Percentiles rank a stretch among this genome's conserved stretches.
These are phyloP conservation scores for Kwoniella mangroviensis DNA, from an alignment of 768 basidiomycete genomes.

Conservation along the genomic window DNA sequence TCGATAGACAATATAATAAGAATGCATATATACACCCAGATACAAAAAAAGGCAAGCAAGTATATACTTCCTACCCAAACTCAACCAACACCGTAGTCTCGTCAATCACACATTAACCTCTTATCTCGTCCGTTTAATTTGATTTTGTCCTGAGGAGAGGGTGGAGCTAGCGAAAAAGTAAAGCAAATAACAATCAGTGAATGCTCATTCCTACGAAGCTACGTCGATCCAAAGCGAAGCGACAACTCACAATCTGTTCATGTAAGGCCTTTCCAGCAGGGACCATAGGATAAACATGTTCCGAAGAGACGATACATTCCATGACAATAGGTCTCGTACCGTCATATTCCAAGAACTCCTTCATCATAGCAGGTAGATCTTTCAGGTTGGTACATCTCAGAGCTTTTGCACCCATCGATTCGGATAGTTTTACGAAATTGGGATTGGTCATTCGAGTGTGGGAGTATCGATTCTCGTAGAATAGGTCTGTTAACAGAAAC, in stretches of 20 bases:
- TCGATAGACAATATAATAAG: neutral
- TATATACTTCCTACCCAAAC: neutral
- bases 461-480: conserved; percentile 95
- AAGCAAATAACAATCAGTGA: neutral
- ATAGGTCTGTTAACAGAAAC: conserved; percentile 66
- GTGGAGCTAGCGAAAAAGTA: conserved; percentile 15
- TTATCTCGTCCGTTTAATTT: conserved; percentile 5
- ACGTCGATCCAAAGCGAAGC: too few species aligned
- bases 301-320: conserved; percentile 74
- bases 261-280: conserved; percentile 93
- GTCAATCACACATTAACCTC: neutral
- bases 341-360: conserved; percentile 96
- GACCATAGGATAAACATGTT: conserved; percentile 59
- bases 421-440: conserved; percentile 86
- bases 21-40: conserved; percentile 25
- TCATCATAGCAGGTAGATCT: conserved; percentile 93
- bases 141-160: conserved; percentile 27
- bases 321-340: conserved; percentile 81
- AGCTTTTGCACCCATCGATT: conserved; percentile 90
- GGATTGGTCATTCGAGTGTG: conserved; percentile 96
- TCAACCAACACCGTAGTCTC: too few species aligned
- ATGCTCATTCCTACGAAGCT: neutral
- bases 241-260: conserved; percentile 71
- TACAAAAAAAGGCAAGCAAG: conserved; percentile 12
- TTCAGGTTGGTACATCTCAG: conserved; percentile 71